A percentile compares a stretch with the other conserved stretches of the same genome.
Evolutionary conservation across 768 basidiomycete species (phyloP).

Genomic region (Tricholoma hemisulphureum): DNA sequence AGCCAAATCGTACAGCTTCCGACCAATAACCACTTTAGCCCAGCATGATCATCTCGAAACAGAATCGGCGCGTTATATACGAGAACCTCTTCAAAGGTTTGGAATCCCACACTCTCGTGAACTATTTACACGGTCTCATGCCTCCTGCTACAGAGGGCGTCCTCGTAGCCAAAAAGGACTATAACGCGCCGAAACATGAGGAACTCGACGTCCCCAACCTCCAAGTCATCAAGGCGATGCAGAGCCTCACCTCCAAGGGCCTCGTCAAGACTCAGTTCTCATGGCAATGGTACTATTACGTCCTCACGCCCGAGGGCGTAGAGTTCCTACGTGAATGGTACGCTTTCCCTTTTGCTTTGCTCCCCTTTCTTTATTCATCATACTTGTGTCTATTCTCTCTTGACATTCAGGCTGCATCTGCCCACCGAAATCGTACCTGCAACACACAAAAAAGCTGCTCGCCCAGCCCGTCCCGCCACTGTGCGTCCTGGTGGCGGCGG

Average conservation of each 20-base stretch:
- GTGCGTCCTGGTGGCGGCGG: slow-evolving; percentile 64
- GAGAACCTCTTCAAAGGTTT: slow-evolving; percentile 99
- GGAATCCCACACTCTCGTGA: slow-evolving; percentile 21
- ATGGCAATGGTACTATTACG: slow-evolving; percentile 99
- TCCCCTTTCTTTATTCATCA: not conserved
- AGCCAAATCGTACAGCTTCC: slow-evolving; percentile 26
- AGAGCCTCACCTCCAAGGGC: slow-evolving; percentile 70
- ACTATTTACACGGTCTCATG: not conserved
- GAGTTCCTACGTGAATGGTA: slow-evolving; percentile 93
- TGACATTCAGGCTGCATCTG: slow-evolving; percentile 84
- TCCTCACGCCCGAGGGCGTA: slow-evolving; percentile 94
- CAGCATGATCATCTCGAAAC: slow-evolving; percentile 96
- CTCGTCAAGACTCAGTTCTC: slow-evolving; percentile 99
- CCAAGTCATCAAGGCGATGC: slow-evolving; percentile 69
- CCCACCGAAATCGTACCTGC: slow-evolving; percentile 94
- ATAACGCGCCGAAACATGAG: slow-evolving; percentile 95
- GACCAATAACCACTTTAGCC: slow-evolving; percentile 32
- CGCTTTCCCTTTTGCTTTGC: slow-evolving; percentile 17
- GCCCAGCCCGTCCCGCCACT: slow-evolving; percentile 79
- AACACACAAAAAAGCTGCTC: slow-evolving; percentile 95
- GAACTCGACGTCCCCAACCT: slow-evolving; percentile 75
- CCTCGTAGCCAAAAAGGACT: slow-evolving; percentile 99
- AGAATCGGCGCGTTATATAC: slow-evolving; percentile 94
- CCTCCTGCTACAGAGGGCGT: slow-evolving; percentile 76
- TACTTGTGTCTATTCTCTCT: not conserved